A percentile compares a stretch with the other conserved stretches of the same genome.
phyloP scores from a whole-genome alignment of 768 basidiomycete species.

The Xerocomus brunneocitrinus region DNA sequence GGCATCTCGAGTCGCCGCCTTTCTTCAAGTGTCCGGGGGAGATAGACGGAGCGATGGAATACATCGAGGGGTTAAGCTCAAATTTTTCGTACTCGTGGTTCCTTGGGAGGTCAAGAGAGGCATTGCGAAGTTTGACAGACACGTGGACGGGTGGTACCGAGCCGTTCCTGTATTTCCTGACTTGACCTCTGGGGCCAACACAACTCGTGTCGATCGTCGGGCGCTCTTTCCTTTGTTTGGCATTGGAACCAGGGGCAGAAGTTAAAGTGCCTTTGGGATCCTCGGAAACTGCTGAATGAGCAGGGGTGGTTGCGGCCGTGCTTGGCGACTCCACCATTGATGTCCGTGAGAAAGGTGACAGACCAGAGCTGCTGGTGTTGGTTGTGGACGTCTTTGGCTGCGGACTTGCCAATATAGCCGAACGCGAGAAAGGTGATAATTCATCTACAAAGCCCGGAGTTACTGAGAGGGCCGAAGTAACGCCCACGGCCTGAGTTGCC shows the following conservation, averaged over 20 bases:
- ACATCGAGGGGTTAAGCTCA: slow-evolving; percentile 29
- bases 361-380: slow-evolving; percentile 19
- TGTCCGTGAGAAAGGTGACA: slow-evolving; percentile 29
- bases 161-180: slow-evolving; percentile 29
- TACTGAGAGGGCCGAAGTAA: slow-evolving; percentile 8
- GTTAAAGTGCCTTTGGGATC: slow-evolving; percentile 5
- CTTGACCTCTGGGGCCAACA: slow-evolving; percentile 29
- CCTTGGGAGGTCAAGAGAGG: slow-evolving; percentile 30
- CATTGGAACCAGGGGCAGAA: slow-evolving; percentile 14
- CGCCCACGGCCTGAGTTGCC: slow-evolving; percentile 17
- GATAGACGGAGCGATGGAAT: slow-evolving; percentile 28
- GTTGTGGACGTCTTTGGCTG: slow-evolving; percentile 24
- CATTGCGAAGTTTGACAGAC: slow-evolving; percentile 26
- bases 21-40: slow-evolving; percentile 22
- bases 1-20: slow-evolving; percentile 16
- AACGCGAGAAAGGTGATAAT: slow-evolving; percentile 19
- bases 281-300: slow-evolving; percentile 21
- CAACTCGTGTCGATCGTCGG: slow-evolving; percentile 32
- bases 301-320: slow-evolving; percentile 27
- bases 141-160: slow-evolving; percentile 30
- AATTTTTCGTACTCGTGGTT: slow-evolving; percentile 20
- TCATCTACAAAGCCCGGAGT: slow-evolving; percentile 19
- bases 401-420: slow-evolving; percentile 19
- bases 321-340: slow-evolving; percentile 24
- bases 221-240: slow-evolving; percentile 27